Evolutionary conservation across 2,329 filamentous ascomycete species (phyloP), one percentile per base, ranked within the genome.

Genomic region (Claviceps arundinis): DNA sequence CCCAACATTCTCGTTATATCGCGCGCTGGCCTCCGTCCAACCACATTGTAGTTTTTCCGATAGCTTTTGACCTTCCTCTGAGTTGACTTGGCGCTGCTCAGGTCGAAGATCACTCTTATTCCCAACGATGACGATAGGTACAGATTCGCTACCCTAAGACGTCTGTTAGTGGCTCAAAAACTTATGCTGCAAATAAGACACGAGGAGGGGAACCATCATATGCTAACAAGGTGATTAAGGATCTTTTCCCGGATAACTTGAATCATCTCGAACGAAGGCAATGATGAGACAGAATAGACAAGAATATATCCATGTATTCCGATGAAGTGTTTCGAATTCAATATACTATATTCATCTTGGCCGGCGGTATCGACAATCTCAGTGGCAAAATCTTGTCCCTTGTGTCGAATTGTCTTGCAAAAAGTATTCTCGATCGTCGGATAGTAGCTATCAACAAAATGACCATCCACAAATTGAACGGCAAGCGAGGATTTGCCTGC

Each of bases 391-490:
- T 97, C 93, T 69, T 96, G 89, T 49, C 87, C 85, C 70, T 93
- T 95, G 69, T 87, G 85, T 62, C 88, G 86, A 68, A 98, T 95
- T 60, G 89, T 84, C 69, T 95, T 95, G 75, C 86, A 94, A 68
- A 98, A 98, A 2, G 91, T 97, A 69, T 97, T 98, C 70, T 98
- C 93, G 64, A 98, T 97, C 42, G 93, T 98, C 38, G 93, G 93
- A 69, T 98, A 98, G 72, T 98, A 98, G 69, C 87, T 94, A 70
- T 98, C 93, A 64, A 98, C 91, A 66, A 98, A 98, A 72, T 95
- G 90, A 56, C 89, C 89, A 67, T 98, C 93, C 65, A 96, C 91
- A 65, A 93, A 97, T 66, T 91, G 91, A 47, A 97, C 93, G 13
- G 93, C 95, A 58, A 98, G 82, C 51, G 91, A 97, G 22, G 89